Percentiles rank a stretch among this genome's conserved stretches.
These are phyloP conservation scores for Canariomyces notabilis DNA, from an alignment of 2,329 filamentous ascomycete species.

Conservation along the genomic window DNA sequence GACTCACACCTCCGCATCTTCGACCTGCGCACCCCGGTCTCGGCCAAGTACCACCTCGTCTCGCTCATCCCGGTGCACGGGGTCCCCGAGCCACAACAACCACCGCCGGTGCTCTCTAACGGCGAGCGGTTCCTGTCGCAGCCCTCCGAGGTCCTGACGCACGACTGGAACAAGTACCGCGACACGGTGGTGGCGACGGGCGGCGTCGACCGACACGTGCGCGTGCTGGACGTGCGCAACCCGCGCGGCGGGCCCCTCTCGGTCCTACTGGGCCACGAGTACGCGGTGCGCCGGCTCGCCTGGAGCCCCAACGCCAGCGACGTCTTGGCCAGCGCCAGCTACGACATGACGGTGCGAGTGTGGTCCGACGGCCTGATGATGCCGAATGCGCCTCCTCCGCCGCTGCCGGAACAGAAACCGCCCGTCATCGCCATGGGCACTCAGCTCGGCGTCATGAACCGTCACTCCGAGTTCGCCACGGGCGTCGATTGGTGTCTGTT, in stretches of 20 bases:
- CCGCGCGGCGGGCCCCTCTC: constrained; percentile 67
- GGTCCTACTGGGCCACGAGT: constrained; percentile 79
- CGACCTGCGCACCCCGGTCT: constrained; percentile 81
- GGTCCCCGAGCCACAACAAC: constrained; percentile 39
- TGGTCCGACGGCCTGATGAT: constrained; percentile 67
- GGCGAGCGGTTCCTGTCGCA: constrained; percentile 32
- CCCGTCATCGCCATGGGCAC: constrained; percentile 49
- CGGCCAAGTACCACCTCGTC: constrained; percentile 81
- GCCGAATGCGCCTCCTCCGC: constrained; percentile 34
- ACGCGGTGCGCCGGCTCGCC: constrained; percentile 76
- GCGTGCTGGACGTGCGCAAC: constrained; percentile 85
- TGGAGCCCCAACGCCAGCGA: constrained; percentile 96
- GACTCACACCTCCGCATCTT: constrained; percentile 88
- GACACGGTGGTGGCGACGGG: constrained; percentile 79
- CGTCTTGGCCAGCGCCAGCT: constrained; percentile 80
- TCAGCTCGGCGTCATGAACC: constrained; percentile 81
- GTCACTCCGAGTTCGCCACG: constrained; percentile 92
- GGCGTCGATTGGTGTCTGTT: constrained; percentile 98
- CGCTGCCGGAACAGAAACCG: constrained; percentile 10
- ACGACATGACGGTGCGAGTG: constrained; percentile 94
- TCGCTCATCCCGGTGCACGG: constrained; percentile 79
- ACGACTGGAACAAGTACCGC: constrained; percentile 99
- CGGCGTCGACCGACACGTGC: constrained; percentile 80
- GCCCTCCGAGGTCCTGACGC: constrained; percentile 81
- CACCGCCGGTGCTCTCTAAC: constrained; percentile 22